phyloP scores from a whole-genome alignment of 1,284 basidiomycete genomes.

The Cryptococcus sp. region DNA sequence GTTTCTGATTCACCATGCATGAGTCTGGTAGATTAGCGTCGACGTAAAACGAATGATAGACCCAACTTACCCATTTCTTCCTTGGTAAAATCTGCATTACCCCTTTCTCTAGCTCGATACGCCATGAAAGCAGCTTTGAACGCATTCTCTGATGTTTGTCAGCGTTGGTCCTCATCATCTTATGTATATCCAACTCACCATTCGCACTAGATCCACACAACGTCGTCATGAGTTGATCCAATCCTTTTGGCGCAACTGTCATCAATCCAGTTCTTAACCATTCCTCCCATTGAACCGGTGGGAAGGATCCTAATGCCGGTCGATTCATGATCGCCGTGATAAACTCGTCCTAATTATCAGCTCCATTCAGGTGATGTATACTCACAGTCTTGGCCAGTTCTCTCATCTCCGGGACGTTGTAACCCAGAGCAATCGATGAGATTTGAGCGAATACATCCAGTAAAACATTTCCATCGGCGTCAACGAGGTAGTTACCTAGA shows the following conservation, averaged over 20 bases:
- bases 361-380: neutral
- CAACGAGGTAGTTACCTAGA: constrained; percentile 51
- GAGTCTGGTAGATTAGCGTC: constrained; percentile 27
- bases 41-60: neutral
- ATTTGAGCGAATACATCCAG: constrained; percentile 56
- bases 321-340: constrained; percentile 49
- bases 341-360: constrained; percentile 20
- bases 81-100: constrained; percentile 26
- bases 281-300: constrained; percentile 50
- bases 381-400: constrained; percentile 16
- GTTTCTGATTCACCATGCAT: constrained; percentile 54
- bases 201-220: constrained; percentile 40
- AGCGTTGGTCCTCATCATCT: too few species aligned
- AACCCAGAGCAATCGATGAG: constrained; percentile 50
- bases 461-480: constrained; percentile 54
- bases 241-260: constrained; percentile 52
- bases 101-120: constrained; percentile 15
- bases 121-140: constrained; percentile 55
- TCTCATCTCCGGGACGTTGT: constrained; percentile 49
- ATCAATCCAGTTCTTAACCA: constrained; percentile 50
- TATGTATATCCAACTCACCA: constrained; percentile 47
- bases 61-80: constrained; percentile 33
- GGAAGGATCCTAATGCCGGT: constrained; percentile 55
- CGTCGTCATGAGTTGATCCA: constrained; percentile 49
- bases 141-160: constrained; percentile 46